These are phyloP conservation scores for Coccomyxa subellipsoidea DNA, from an alignment of 163 green algal species.

Conservation along the genomic window DNA sequence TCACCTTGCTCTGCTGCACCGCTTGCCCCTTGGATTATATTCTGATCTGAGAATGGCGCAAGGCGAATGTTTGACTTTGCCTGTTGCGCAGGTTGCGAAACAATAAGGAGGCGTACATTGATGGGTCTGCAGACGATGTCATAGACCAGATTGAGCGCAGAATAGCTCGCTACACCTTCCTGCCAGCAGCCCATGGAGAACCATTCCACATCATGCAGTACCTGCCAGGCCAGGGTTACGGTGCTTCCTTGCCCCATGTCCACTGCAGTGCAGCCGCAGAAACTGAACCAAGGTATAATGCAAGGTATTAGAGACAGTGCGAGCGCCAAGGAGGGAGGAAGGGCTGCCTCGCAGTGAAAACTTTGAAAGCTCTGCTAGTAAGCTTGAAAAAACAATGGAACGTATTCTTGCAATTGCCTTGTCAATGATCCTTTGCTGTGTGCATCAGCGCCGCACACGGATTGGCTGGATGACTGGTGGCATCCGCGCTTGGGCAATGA, in stretches of 20 bases:
- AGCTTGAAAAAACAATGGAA: no score
- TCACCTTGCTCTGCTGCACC: neutral
- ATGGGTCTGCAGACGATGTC: conserved; percentile 47
- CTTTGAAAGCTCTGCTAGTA: no score
- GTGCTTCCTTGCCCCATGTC: neutral
- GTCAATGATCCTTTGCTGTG: no score
- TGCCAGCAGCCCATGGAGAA: conserved; percentile 50
- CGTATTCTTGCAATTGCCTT: no score
- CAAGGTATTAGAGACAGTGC: no score
- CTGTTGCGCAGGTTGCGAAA: conserved; percentile 52
- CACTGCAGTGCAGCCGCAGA: no score
- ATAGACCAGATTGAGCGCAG: conserved; percentile 59
- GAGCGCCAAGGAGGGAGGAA: no score
- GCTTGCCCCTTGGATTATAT: neutral
- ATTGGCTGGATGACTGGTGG: conserved; percentile 2
- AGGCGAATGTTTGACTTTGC: no score
- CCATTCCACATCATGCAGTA: conserved; percentile 27
- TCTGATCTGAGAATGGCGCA: neutral
- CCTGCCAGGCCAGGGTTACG: conserved; percentile 68
- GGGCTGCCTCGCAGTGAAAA: no score
- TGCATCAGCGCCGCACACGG: neutral
- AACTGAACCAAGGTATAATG: no score
- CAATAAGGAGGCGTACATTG: conserved; percentile 48
- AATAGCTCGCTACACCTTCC: conserved; percentile 49
- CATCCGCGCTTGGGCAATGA: conserved; percentile 59